A percentile compares a stretch with the other conserved stretches of the same genome.
These are phyloP conservation scores for Botrytis fabae DNA, from an alignment of 2,329 filamentous ascomycete genomes.

Conservation along the genomic window DNA sequence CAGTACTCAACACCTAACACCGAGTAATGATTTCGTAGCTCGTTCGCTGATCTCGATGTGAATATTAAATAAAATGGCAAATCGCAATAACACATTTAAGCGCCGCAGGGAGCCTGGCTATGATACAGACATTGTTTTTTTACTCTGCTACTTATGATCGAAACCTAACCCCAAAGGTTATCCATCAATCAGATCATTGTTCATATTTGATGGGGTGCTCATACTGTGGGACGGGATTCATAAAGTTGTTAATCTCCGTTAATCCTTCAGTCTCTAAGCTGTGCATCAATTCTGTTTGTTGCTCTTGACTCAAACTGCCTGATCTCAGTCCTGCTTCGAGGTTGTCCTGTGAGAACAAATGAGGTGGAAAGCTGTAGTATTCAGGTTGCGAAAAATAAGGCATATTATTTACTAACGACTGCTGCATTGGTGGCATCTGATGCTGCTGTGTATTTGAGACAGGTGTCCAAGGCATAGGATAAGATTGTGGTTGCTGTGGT, in stretches of 20 bases:
- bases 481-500: constrained; percentile 34
- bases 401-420: constrained; percentile 33
- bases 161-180: constrained; percentile 23
- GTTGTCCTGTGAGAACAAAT: constrained; percentile 45
- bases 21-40: constrained; percentile 11
- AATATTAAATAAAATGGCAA: constrained; percentile 11
- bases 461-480: constrained; percentile 39
- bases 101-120: background rate
- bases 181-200: constrained; percentile 24
- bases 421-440: constrained; percentile 24
- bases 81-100: constrained; percentile 3
- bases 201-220: constrained; percentile 35
- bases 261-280: constrained; percentile 70
- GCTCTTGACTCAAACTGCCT: constrained; percentile 73
- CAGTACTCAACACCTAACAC: constrained; percentile 2
- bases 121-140: background rate
- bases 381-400: constrained; percentile 38
- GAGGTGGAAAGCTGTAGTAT: constrained; percentile 37
- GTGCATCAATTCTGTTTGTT: constrained; percentile 81
- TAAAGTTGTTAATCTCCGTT: constrained; percentile 60
- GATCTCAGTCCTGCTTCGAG: constrained; percentile 52
- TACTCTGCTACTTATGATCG: background rate
- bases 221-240: constrained; percentile 45
- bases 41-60: constrained; percentile 8
- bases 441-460: constrained; percentile 25